phyloP scores from a whole-genome alignment of 495 filamentous ascomycete genomes.

The Trichocladium uniseriatum region DNA sequence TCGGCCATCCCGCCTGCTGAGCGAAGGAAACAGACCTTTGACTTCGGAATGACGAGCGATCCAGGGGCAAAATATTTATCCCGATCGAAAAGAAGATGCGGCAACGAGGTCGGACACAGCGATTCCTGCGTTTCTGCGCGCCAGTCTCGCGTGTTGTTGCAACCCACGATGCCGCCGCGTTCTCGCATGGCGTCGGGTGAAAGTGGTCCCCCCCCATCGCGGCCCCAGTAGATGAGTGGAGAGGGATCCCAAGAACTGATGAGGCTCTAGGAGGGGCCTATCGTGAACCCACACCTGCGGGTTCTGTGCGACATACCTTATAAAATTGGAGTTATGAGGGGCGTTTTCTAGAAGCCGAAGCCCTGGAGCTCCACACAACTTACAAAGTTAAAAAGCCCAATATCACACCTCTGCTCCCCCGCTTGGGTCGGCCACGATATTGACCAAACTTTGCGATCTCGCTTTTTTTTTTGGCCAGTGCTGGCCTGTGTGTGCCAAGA shows the following conservation, averaged over 20 bases:
- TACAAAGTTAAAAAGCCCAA: background rate
- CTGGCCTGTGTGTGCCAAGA: background rate
- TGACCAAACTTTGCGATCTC: background rate
- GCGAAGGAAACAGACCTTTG: no score
- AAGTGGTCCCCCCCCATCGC: slow-evolving; percentile 23
- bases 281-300: slow-evolving; percentile 33
- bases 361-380: slow-evolving; percentile 16
- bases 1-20: no score
- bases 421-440: background rate
- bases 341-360: slow-evolving; percentile 27
- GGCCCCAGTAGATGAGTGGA: slow-evolving; percentile 12
- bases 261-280: slow-evolving; percentile 36
- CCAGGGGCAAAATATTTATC: no score
- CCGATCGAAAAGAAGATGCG: no score
- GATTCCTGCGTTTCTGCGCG: slow-evolving; percentile 1
- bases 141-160: slow-evolving; percentile 6
- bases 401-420: background rate
- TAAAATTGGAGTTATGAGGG: slow-evolving; percentile 26
- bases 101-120: no score
- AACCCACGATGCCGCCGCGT: background rate
- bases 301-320: slow-evolving; percentile 29
- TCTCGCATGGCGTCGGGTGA: slow-evolving; percentile 19
- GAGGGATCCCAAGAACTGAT: slow-evolving; percentile 31
- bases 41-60: no score
- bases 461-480: no score